Evolutionary conservation across 306 rosid species (phyloP).

Genomic region (Calophaca sinica): DNA sequence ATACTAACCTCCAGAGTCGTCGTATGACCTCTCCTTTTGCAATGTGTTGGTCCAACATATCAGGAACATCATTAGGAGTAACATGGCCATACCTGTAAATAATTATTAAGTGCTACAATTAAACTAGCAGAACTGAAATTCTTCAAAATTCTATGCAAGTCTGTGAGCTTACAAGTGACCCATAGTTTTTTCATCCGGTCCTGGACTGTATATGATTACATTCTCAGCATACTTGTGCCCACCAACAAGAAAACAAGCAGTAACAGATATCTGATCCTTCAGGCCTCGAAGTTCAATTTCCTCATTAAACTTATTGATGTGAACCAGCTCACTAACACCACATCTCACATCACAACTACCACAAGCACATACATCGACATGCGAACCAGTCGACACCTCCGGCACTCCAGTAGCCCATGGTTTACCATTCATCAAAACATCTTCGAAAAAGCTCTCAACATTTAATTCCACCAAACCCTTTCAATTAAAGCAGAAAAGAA

Average conservation of each 20-base stretch:
- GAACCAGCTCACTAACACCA: conserved; percentile 86
- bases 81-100: conserved; percentile 83
- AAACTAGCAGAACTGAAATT: conserved; percentile 57
- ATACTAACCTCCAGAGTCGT: conserved; percentile 41
- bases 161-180: conserved; percentile 79
- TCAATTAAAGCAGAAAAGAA: conserved; percentile 42
- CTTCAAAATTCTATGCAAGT: conserved; percentile 1
- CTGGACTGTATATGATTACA: conserved; percentile 70
- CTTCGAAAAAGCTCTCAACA: conserved; percentile 76
- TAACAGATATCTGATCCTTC: conserved; percentile 68
- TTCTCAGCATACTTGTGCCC: conserved; percentile 95
- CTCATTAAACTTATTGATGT: conserved; percentile 64
- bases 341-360: conserved; percentile 87
- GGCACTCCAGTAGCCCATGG: conserved; percentile 67
- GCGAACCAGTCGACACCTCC: conserved; percentile 68
- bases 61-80: conserved; percentile 82
- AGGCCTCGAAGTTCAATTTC: conserved; percentile 71
- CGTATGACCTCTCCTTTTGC: conserved; percentile 70
- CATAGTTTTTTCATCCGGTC: conserved; percentile 61
- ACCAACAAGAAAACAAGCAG: conserved; percentile 81
- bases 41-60: conserved; percentile 78
- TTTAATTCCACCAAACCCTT: conserved; percentile 74
- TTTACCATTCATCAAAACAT: conserved; percentile 76
- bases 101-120: conserved; percentile 22
- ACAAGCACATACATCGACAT: conserved; percentile 82